Evolutionary conservation across 805 yeast species (phyloP).

Genomic region (Saturnispora sanitii): DNA sequence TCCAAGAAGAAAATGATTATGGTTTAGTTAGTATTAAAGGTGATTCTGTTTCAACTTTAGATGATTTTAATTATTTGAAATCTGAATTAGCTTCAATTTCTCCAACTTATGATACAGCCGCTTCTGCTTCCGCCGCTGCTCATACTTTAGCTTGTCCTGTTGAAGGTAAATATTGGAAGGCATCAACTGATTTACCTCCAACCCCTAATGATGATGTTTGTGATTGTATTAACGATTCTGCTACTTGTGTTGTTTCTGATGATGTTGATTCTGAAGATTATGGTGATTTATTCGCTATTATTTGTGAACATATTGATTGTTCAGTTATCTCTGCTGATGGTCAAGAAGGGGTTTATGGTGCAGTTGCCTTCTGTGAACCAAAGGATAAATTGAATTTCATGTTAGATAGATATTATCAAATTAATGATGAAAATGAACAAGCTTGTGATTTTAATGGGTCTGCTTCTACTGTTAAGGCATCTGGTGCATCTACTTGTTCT

Average conservation of each 20-base stretch:
- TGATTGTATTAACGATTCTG: slow-evolving; percentile 45
- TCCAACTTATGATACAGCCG: slow-evolving; percentile 37
- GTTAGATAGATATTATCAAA: slow-evolving; percentile 52
- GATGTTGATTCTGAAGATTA: slow-evolving; percentile 46
- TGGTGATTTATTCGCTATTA: slow-evolving; percentile 44
- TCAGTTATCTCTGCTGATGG: slow-evolving; percentile 53
- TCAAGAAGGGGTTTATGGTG: slow-evolving; percentile 57
- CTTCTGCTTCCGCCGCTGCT: slow-evolving; percentile 29
- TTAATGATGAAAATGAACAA: slow-evolving; percentile 32
- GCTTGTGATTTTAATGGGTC: slow-evolving; percentile 70
- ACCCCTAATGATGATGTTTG: slow-evolving; percentile 62
- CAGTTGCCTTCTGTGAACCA: slow-evolving; percentile 62
- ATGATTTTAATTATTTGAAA: slow-evolving; percentile 49
- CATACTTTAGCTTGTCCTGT: slow-evolving; percentile 39
- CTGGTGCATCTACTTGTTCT: slow-evolving; percentile 36
- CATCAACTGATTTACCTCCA: slow-evolving; percentile 62
- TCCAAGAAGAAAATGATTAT: slow-evolving; percentile 72
- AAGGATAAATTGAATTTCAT: slow-evolving; percentile 60
- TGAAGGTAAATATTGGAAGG: slow-evolving; percentile 50
- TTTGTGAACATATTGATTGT: slow-evolving; percentile 56
- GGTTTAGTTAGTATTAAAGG: slow-evolving; percentile 59
- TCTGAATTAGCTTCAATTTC: slow-evolving; percentile 42
- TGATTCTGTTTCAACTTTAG: slow-evolving; percentile 43
- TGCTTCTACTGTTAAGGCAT: slow-evolving; percentile 43
- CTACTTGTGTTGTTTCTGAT: slow-evolving; percentile 49